Evolutionary conservation across 2,329 filamentous ascomycete genomes (phyloP).

Genomic region (Claviceps sp.): DNA sequence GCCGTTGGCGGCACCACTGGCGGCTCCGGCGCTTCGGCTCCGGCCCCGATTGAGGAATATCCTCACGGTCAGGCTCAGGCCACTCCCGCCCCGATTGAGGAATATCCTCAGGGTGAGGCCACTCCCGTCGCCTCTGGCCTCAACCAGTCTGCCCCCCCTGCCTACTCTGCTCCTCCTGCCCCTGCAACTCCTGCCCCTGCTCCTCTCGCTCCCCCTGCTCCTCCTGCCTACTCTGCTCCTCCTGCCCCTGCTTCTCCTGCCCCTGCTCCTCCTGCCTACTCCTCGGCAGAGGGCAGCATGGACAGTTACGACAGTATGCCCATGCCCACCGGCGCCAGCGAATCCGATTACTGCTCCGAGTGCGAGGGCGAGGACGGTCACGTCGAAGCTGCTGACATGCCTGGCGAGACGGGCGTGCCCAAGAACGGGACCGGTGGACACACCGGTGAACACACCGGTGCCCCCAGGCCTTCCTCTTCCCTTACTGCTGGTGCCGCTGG

Average conservation of each 20-base stretch:
- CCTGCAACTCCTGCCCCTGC: too few species aligned
- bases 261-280: too few species aligned
- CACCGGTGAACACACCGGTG: background rate
- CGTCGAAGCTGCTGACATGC: background rate
- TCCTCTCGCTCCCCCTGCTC: too few species aligned
- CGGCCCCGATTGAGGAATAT: background rate
- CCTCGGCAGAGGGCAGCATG: background rate
- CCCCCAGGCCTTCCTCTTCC: constrained; percentile 2
- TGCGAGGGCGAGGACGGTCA: background rate
- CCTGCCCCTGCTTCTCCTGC: too few species aligned
- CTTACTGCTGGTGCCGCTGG: constrained; percentile 18
- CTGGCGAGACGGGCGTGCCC: background rate
- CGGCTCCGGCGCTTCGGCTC: background rate
- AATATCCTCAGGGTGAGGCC: background rate
- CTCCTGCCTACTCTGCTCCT: too few species aligned
- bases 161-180: too few species aligned
- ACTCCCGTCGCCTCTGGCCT: background rate
- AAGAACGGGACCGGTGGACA: constrained; percentile 8
- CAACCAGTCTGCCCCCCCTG: background rate
- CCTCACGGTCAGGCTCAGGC: background rate
- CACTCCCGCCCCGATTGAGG: background rate
- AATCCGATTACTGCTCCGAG: too few species aligned
- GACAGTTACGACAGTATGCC: background rate
- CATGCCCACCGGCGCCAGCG: background rate
- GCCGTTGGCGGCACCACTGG: constrained; percentile 5